A percentile compares a stretch with the other conserved stretches of the same genome.
phyloP scores from a whole-genome alignment of 306 rosid genomes.

The Betula pendula region DNA sequence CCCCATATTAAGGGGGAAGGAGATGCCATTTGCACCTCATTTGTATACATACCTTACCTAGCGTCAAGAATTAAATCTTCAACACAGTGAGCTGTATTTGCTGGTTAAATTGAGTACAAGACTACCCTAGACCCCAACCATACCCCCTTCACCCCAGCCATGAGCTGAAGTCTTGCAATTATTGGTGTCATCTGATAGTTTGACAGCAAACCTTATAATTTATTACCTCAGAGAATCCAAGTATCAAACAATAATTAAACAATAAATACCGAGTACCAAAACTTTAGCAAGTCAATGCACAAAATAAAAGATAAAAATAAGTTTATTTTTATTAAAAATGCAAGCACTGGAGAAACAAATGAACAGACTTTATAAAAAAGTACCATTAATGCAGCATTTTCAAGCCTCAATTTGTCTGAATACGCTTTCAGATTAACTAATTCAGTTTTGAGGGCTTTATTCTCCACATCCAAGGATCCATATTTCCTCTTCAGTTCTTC shows the following conservation, averaged over 20 bases:
- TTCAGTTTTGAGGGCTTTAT: conserved; percentile 28
- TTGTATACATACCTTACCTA: too few species aligned
- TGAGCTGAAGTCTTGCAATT: too few species aligned
- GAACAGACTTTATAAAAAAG: neutral
- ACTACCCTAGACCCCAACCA: too few species aligned
- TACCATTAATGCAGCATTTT: conserved; percentile 40
- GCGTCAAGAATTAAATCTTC: too few species aligned
- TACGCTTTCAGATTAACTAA: conserved; percentile 25
- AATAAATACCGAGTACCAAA: neutral
- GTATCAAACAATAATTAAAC: neutral
- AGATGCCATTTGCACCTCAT: too few species aligned
- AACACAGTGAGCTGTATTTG: too few species aligned
- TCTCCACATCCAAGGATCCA: conserved; percentile 30
- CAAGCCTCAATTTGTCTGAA: conserved; percentile 27
- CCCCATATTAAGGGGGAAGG: too few species aligned
- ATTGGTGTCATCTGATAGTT: too few species aligned
- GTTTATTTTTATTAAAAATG: neutral
- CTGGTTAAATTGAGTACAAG: too few species aligned
- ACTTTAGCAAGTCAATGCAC: neutral
- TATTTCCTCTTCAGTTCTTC: conserved; percentile 29
- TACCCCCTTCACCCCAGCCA: too few species aligned
- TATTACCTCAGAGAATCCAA: neutral
- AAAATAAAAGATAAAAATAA: neutral
- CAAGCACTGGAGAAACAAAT: conserved; percentile 3
- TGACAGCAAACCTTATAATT: too few species aligned